phyloP scores from a whole-genome alignment of 2,329 filamentous ascomycete genomes.

The Penicillium sp. region DNA sequence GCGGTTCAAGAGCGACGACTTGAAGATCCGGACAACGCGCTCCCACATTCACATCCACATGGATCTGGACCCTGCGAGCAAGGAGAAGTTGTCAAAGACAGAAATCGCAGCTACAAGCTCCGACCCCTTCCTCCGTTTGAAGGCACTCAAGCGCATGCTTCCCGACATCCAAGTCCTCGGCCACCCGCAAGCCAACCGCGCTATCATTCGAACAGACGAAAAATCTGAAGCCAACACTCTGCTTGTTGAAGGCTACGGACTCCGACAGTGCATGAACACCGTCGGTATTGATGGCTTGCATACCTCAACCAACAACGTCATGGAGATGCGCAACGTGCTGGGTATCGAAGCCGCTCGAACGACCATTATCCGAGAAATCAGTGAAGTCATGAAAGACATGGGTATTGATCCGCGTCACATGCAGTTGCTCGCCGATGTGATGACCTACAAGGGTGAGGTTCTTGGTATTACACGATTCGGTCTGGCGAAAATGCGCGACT shows the following conservation, averaged over 20 bases:
- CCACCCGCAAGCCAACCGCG: constrained; percentile 81
- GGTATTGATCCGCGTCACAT: constrained; percentile 97
- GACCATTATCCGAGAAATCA: constrained; percentile 89
- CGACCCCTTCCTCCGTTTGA: constrained; percentile 66
- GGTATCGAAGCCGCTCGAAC: constrained; percentile 92
- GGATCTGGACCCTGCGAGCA: constrained; percentile 47
- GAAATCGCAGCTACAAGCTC: constrained; percentile 49
- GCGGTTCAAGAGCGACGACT: constrained; percentile 71
- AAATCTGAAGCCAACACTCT: constrained; percentile 72
- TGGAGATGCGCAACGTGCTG: constrained; percentile 85
- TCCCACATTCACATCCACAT: constrained; percentile 75
- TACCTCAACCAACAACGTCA: constrained; percentile 81
- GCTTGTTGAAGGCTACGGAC: constrained; percentile 89
- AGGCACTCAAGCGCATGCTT: constrained; percentile 80
- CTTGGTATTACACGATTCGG: constrained; percentile 96
- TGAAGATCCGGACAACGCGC: constrained; percentile 59
- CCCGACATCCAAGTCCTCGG: constrained; percentile 87
- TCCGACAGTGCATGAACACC: constrained; percentile 88
- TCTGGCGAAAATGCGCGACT: constrained; percentile 93
- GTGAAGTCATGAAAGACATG: constrained; percentile 89
- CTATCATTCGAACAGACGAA: constrained; percentile 84
- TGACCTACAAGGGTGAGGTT: constrained; percentile 98
- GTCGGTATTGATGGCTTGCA: constrained; percentile 82
- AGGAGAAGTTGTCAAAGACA: constrained; percentile 45
- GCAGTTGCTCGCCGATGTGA: constrained; percentile 94